Evolutionary conservation across 495 filamentous ascomycete genomes (phyloP), one percentile per base, ranked within the genome.

Genomic region (Cercophora sp.): DNA sequence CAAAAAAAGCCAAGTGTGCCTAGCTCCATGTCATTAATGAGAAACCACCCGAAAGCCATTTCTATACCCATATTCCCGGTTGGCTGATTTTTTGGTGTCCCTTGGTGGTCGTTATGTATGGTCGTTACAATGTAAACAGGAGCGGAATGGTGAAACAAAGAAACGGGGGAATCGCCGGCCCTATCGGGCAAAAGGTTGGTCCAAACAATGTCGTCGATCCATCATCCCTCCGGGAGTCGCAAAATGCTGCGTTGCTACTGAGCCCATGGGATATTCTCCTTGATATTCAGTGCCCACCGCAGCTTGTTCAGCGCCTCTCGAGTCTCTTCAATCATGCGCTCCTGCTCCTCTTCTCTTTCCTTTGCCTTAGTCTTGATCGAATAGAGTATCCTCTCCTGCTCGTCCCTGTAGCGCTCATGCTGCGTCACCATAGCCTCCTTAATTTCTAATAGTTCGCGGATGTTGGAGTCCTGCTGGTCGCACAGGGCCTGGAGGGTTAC

Each of bases 401-500:
- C 68, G 40, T 51, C 63, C 63, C 84, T 87, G 62, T 89, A 89
- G 11, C 71, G 63, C 48, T 84, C 79, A 61, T 85, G 85, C 39
- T 72, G 67, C 20, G 55, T 65, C 19, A 70, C 64, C 15, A 88
- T 74, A 11, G 73, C 77, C 9, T 85, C 80, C 59, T 89, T 87
- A 26, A 79, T 74, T 27, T 75, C 70, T 54, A 72, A 65, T 34
- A 84, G 68, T 40, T 76, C 70, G 32, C 79, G 75, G n/a, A 86
- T 74, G 51, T 86, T 84, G 31, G 76, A 78, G 44, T 83, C 78
- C 68, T 87, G 84, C 65, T 89, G 84, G 45, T 88, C 84, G 58
- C 81, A 80, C 25, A 89, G 65, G 42, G 79, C 74, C 43, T 85
- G 75, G 26, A 89, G 69, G 39, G 65, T 69, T 43, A 62, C 68